Conservation (phyloP, 345 rosid species). For the Citrus australasica region DNA sequence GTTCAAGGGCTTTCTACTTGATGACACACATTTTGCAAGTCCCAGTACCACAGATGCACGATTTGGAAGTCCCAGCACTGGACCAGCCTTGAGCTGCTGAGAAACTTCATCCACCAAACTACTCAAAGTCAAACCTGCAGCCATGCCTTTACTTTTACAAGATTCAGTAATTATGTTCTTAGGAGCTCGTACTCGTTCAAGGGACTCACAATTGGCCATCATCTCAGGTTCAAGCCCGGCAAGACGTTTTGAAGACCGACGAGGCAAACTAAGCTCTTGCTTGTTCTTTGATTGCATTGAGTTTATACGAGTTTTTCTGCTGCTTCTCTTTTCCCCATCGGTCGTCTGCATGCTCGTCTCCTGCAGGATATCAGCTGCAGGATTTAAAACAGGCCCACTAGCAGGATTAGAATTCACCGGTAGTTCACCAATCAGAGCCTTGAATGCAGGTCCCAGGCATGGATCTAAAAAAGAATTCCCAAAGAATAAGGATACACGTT, state of each 20-base stretch:
- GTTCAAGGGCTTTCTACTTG: not conserved
- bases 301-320: constrained; percentile 15
- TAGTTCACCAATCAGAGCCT: constrained; percentile 26
- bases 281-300: constrained; percentile 16
- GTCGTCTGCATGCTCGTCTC: constrained; percentile 2
- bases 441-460: constrained; percentile 33
- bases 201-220: not conserved
- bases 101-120: constrained; percentile 17
- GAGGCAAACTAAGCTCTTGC: constrained; percentile 22
- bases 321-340: not conserved
- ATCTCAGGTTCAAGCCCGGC: constrained; percentile 23
- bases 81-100: constrained; percentile 13
- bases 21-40: constrained; percentile 3
- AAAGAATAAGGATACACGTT: constrained; percentile 11
- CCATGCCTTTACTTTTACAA: not conserved
- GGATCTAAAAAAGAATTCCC: constrained; percentile 28
- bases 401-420: constrained; percentile 3
- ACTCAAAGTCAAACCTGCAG: not conserved
- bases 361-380: constrained; percentile 24
- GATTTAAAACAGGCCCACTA: constrained; percentile 8
- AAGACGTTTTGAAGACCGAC: constrained; percentile 22
- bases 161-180: not conserved
- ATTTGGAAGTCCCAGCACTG: not conserved
- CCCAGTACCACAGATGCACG: not conserved
- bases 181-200: constrained; percentile 1